Evolutionary conservation across 371 early-diverging fungal genomes (phyloP).

Genomic region (Syncephalastrum monosporum): DNA sequence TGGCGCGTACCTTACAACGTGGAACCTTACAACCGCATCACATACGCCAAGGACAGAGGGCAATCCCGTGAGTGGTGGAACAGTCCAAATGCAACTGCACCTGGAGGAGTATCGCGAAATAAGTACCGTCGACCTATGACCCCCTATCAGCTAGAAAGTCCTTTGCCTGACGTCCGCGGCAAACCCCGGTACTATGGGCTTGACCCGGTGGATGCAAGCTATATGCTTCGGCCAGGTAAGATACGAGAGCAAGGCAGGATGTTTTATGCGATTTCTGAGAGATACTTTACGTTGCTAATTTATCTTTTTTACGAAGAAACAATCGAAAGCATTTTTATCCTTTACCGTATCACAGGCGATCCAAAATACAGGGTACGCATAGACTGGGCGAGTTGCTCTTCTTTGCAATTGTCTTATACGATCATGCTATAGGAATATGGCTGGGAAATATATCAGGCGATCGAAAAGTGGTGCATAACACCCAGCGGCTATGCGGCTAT

Average conservation of each 20-base stretch:
- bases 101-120: no score
- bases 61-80: no score
- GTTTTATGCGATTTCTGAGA: no score
- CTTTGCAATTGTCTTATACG: no score
- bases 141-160: no score
- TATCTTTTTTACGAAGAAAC: slow-evolving; percentile 50
- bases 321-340: slow-evolving; percentile 72
- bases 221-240: slow-evolving; percentile 31
- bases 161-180: no score
- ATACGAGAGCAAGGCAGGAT: no score
- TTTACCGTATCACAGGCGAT: slow-evolving; percentile 78
- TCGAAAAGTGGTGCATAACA: slow-evolving; percentile 67
- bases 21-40: slow-evolving; percentile 14
- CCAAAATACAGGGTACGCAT: slow-evolving; percentile 50
- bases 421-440: slow-evolving; percentile 52
- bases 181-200: slow-evolving; percentile 5
- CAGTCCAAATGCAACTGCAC: no score
- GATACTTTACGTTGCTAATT: no score
- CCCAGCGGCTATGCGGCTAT: slow-evolving; percentile 64
- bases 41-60: no score
- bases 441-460: slow-evolving; percentile 68
- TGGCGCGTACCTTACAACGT: slow-evolving; percentile 22
- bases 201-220: slow-evolving; percentile 5
- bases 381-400: no score
- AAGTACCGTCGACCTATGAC: no score